Evolutionary conservation across 2,329 filamentous ascomycete genomes (phyloP), one percentile per base, ranked within the genome.

Genomic region (Cyclaneusma minus): DNA sequence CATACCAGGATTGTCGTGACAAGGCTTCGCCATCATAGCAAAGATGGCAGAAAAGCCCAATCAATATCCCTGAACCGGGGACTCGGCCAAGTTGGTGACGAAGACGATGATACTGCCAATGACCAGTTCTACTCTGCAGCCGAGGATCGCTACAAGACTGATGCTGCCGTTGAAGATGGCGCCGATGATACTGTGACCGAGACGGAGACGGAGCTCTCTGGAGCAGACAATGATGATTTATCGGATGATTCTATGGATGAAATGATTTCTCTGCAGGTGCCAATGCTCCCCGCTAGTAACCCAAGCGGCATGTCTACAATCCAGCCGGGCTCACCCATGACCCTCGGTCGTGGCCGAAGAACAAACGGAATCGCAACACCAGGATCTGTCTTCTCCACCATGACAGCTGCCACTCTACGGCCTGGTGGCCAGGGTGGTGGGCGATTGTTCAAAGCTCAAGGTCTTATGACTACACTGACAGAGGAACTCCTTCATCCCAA

Each of bases 211-310:
- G 71, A 80, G 34, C 48, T 66, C 6, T 75, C 71, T 2, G 69
- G 63, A 7, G 54, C 56, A 4, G 72, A 79, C 29, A 73, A 76
- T n/a, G 75, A 66, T 34, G 81, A 87, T 39, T 59, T 87, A 10
- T 93, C 87, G 0, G 85, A 93, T 48, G 87, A 93, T 45, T 89
- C 82, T 0, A 67, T 83, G 58, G 85, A 94, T 37, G 84, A 93
- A 34, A 81, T 93, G 65, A 93, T 95, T 27, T 91, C 84, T 4
- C 62, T 95, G 16, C 75, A 78, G 37, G 75, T 78, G 1, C 87
- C 87, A 2, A 68, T 75, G 15, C 55, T 94, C 10, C 73, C 80
- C 2, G 67, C 82, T n/a, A 72, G 79, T 14, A 72, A 72, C 29
- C 77, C 78, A 1, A 87, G 83, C 25, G 73, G 80, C 11, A 63